Percentiles rank a stretch among this genome's conserved stretches.
Conservation (phyloP, 805 yeast species). For the Yarrowia bubula region DNA sequence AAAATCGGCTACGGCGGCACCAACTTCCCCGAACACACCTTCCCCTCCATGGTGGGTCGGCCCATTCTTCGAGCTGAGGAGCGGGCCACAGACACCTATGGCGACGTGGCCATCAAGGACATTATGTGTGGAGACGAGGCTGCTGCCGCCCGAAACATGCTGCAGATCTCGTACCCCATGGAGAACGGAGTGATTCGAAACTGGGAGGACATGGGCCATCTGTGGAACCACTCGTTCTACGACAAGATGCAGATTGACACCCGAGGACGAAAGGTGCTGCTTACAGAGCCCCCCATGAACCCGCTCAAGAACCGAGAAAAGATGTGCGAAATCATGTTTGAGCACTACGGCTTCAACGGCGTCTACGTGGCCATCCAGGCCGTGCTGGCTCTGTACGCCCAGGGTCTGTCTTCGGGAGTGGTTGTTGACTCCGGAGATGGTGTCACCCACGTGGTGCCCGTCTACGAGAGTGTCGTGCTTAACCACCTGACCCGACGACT, state of each 20-base stretch:
- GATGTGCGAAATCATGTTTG: constrained; percentile 93
- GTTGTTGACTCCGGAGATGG: constrained; percentile 99
- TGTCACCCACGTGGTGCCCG: constrained; percentile 97
- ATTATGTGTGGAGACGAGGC: constrained; percentile 99
- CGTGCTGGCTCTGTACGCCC: constrained; percentile 95
- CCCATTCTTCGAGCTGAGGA: constrained; percentile 97
- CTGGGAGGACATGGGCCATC: constrained; percentile 98
- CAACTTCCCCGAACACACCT: constrained; percentile 94
- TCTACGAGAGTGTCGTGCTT: constrained; percentile 93
- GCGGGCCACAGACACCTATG: constrained; percentile 53
- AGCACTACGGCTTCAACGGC: constrained; percentile 84
- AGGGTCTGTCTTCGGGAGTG: constrained; percentile 93
- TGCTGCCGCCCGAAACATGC: constrained; percentile 78
- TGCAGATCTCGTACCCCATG: constrained; percentile 97
- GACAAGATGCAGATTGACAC: constrained; percentile 80
- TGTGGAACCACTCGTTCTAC: constrained; percentile 97
- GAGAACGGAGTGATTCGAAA: constrained; percentile 95
- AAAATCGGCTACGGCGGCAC: constrained; percentile 96
- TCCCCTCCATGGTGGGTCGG: constrained; percentile 96
- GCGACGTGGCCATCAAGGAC: constrained; percentile 71
- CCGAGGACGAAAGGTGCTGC: constrained; percentile 71
- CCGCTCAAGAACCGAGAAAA: constrained; percentile 85
- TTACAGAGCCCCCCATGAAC: constrained; percentile 98
- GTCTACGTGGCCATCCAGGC: constrained; percentile 97
- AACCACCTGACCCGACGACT: constrained; percentile 88